Conservation (phyloP, 805 yeast genomes). For the Wickerhamiella sergipiensis region DNA sequence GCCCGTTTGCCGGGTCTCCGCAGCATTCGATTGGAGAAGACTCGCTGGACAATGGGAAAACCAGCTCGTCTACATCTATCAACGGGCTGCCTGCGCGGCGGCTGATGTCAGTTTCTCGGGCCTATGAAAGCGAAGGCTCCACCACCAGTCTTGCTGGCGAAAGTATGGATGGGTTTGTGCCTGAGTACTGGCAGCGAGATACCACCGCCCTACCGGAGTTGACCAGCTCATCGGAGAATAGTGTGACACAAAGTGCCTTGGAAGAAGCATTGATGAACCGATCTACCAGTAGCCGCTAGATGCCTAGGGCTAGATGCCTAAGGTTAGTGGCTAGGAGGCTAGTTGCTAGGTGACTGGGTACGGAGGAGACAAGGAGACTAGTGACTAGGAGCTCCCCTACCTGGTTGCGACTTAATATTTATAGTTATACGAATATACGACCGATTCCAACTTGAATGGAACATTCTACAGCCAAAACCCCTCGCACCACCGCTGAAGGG, state of each 20-base stretch:
- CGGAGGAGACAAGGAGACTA: too few relatives aligned
- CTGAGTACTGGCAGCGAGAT: not conserved
- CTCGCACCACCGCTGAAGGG: too few relatives aligned
- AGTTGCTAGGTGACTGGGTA: too few relatives aligned
- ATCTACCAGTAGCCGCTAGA: not conserved
- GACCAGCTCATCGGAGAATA: slow-evolving; percentile 14
- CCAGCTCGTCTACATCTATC: not conserved
- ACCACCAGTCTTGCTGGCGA: slow-evolving; percentile 1
- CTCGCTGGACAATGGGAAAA: not conserved
- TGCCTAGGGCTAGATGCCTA: not conserved
- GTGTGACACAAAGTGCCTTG: slow-evolving; percentile 23
- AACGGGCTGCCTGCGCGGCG: slow-evolving; percentile 5
- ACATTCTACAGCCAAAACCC: too few relatives aligned
- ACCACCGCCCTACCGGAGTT: not conserved
- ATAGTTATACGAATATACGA: too few relatives aligned
- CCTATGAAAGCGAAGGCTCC: slow-evolving; percentile 1
- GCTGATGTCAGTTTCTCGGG: slow-evolving; percentile 10
- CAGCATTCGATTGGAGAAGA: not conserved
- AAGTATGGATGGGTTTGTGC: slow-evolving; percentile 10
- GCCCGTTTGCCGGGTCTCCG: not conserved
- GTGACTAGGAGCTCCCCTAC: too few relatives aligned
- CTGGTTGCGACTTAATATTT: too few relatives aligned
- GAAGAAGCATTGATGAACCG: slow-evolving; percentile 23
- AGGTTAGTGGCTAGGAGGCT: too few relatives aligned
- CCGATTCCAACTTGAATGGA: too few relatives aligned